Evolutionary conservation across 768 basidiomycete species (phyloP), one percentile per base, ranked within the genome.

Genomic region (Udeniomyces megalosporus): DNA sequence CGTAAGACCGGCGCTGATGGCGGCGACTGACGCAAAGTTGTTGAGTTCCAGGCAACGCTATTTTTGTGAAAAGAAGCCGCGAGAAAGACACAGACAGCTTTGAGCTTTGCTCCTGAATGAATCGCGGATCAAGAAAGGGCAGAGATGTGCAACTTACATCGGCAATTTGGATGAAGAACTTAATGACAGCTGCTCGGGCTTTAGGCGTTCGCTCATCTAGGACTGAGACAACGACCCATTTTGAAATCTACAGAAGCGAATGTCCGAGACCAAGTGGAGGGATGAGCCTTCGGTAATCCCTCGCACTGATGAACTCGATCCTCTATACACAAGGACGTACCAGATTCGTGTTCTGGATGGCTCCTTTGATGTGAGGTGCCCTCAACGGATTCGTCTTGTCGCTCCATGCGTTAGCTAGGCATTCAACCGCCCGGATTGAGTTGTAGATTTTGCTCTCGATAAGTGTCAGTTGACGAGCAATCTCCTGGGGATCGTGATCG

Each of bases 1-100:
- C 68, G 93, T 92, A 58, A 96, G 78, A 7, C 91, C 93, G 15
- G 93, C 93, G 42, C 91, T 84, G 60, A 97, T 86, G 35, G 91
- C 90, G 62, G 90, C 88, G 84, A 97, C 88, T n/a, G 84, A 87
- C 22, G 91, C 92, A 75, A 89, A 96, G 74, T 97, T 97, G 72
- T 92, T 87, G 67, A 96, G 75, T 20, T 75, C 73, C 50, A 88
- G 86, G 72, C 92, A 93, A 32, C 88, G 86, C 92, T 96, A 66
- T 4, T 29, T 20, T 8, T 31, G 26, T 15, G 12, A 60, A 55
- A n/a, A n/a, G n/a, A n/a, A n/a, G n/a, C n/a, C n/a, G n/a, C n/a
- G n/a, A n/a, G n/a, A n/a, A 35, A 56, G 11, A 11, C 1, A n/a
- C 4, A 53, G 15, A 49, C 46, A n/a, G n/a, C n/a, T 15, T n/a